These are phyloP conservation scores for Suhomyces vadensis DNA, from an alignment of 805 yeast species.

Conservation along the genomic window DNA sequence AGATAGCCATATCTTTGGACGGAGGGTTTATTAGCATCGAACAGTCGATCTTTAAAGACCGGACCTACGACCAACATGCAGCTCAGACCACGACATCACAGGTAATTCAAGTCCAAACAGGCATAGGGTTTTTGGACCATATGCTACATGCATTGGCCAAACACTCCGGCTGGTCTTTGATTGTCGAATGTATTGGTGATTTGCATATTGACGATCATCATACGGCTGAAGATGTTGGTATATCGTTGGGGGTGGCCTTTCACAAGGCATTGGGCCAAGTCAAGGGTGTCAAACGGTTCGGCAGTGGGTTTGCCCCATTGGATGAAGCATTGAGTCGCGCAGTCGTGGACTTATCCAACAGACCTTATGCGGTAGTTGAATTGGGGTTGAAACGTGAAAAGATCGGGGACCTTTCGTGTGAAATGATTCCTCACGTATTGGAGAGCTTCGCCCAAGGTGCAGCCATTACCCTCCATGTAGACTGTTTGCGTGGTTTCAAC, in stretches of 20 bases:
- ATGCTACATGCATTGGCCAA: constrained; percentile 97
- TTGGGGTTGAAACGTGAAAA: constrained; percentile 89
- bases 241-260: constrained; percentile 87
- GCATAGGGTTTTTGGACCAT: constrained; percentile 94
- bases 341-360: constrained; percentile 90
- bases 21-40: constrained; percentile 78
- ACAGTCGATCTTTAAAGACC: constrained; percentile 52
- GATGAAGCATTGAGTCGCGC: constrained; percentile 96
- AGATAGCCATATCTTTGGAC: constrained; percentile 76
- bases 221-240: constrained; percentile 93
- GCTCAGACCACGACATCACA: constrained; percentile 71
- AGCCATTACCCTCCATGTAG: constrained; percentile 88
- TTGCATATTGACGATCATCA: constrained; percentile 97
- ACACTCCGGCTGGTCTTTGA: constrained; percentile 93
- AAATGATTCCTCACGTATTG: constrained; percentile 97
- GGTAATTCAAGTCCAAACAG: constrained; percentile 78
- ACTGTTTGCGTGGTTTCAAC: constrained; percentile 87
- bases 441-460: constrained; percentile 95
- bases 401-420: constrained; percentile 88
- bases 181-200: constrained; percentile 90
- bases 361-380: constrained; percentile 90
- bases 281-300: constrained; percentile 89
- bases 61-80: constrained; percentile 51
- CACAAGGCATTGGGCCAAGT: constrained; percentile 87
- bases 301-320: constrained; percentile 89